Base-by-base conservation (phyloP, 2,329 filamentous ascomycete species). In the Diaporthe helianthi region DNA sequence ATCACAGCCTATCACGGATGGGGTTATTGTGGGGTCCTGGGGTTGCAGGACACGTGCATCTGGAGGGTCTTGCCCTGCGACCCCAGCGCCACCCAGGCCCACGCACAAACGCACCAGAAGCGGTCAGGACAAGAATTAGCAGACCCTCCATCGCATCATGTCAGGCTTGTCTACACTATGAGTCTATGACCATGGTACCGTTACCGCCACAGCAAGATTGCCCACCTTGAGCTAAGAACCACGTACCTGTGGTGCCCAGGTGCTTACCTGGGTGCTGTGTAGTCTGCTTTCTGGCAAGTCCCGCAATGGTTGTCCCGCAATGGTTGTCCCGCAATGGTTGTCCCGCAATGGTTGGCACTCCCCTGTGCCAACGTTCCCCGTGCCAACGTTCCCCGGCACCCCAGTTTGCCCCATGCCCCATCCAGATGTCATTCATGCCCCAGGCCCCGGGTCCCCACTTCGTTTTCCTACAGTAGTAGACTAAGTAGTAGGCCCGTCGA, bases 1-100 rank as follows among this genome's bases (percentile, higher is more conserved):
- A 63, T 63, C 58, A 63, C 29, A 63, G 58, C 58, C 58, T 63
- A 41, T 63, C 58, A 49, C 41, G 58, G 58, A 49, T 63, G 58
- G 58, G 41, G 58, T 61, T 61, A 22, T 61, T 47, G 19, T 63
- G 58, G 58, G 44, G n/a, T 36, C 17, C 58, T 47, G 55, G 55
- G 55, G 24, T 15, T 33, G 58, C 58, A 61, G 7, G 13, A n/a
- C n/a, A n/a, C n/a, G n/a, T n/a, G n/a, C n/a, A n/a, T n/a, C 10
- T 33, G 10, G 55, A 47, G 41, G 55, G 55, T 33, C 29, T 24
- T 17, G 38, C 33, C 55, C 55, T 33, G 55, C 55, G 22, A 9
- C 38, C 55, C 55, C 55, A 22, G 38, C 17, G 38, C 22, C 55
- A 36, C 38, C 26, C 38, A 46, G 36, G 41, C 58, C 29, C 41